phyloP scores from a whole-genome alignment of 768 basidiomycete genomes.

The Agaricus subrufescens region DNA sequence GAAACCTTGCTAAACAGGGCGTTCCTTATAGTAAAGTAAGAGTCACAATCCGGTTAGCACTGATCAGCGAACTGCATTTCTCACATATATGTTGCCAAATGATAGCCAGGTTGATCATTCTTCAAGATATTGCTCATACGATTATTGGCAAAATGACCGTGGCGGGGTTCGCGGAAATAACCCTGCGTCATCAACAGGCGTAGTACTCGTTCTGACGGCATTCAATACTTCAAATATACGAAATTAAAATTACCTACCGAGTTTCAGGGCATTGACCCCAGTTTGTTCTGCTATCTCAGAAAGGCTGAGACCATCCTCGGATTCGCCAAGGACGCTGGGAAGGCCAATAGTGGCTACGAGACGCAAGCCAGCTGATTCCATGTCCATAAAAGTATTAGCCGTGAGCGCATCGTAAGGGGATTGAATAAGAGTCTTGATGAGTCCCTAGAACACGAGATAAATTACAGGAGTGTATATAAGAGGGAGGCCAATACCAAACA shows the following conservation, averaged over 20 bases:
- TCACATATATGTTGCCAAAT: constrained; percentile 33
- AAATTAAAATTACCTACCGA: constrained; percentile 20
- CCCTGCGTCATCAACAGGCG: constrained; percentile 31
- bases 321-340: constrained; percentile 27
- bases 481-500: constrained; percentile 21
- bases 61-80: neutral
- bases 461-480: neutral
- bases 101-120: constrained; percentile 28
- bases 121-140: constrained; percentile 31
- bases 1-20: constrained; percentile 30
- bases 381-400: constrained; percentile 28
- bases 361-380: constrained; percentile 28
- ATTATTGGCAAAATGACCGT: constrained; percentile 33
- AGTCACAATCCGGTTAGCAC: neutral
- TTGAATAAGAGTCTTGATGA: constrained; percentile 30
- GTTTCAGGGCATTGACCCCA: constrained; percentile 27
- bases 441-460: constrained; percentile 17
- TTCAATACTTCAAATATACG: neutral
- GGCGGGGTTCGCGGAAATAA: constrained; percentile 31
- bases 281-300: constrained; percentile 28
- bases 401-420: constrained; percentile 31
- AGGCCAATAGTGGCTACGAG: constrained; percentile 30
- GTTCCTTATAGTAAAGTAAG: constrained; percentile 19
- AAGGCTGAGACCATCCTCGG: constrained; percentile 28
- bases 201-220: constrained; percentile 24